Conservation (phyloP, 352 stramenopile species). For the Thalassiosira pacifica region DNA sequence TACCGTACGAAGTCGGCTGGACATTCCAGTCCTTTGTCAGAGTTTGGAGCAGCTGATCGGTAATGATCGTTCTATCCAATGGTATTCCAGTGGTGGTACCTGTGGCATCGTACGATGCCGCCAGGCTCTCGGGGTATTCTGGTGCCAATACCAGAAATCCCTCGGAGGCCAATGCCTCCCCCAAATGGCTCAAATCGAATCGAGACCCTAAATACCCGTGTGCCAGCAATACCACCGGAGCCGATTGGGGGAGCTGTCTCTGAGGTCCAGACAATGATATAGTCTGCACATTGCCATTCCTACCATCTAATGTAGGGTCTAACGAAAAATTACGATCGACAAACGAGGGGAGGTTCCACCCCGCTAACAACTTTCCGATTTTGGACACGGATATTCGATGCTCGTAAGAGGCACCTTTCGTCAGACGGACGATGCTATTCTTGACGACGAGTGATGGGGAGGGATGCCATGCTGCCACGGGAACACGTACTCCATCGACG, state of each 20-base stretch:
- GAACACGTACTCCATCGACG: conserved; percentile 61
- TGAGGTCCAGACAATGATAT: conserved; percentile 1
- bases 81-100: conserved; percentile 31
- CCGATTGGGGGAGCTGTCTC: conserved; percentile 18
- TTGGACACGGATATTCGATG: conserved; percentile 77
- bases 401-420: conserved; percentile 50
- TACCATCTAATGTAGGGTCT: conserved; percentile 7
- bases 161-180: conserved; percentile 65
- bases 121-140: conserved; percentile 81
- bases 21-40: conserved; percentile 62
- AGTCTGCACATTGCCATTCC: conserved; percentile 11
- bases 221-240: conserved; percentile 72
- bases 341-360: conserved; percentile 77
- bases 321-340: conserved; percentile 66
- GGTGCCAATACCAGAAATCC: conserved; percentile 73
- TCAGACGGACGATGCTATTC: neutral
- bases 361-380: conserved; percentile 73
- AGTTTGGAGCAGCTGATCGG: conserved; percentile 54
- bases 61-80: conserved; percentile 70
- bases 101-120: conserved; percentile 65
- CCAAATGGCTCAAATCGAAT: conserved; percentile 79
- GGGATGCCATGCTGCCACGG: conserved; percentile 75
- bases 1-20: conserved; percentile 58
- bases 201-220: conserved; percentile 76
- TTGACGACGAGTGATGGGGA: conserved; percentile 12